Percentiles rank a stretch among this genome's conserved stretches.
phyloP scores from a whole-genome alignment of 176 grass and related monocot genomes.

The Phoenix roebelenii region DNA sequence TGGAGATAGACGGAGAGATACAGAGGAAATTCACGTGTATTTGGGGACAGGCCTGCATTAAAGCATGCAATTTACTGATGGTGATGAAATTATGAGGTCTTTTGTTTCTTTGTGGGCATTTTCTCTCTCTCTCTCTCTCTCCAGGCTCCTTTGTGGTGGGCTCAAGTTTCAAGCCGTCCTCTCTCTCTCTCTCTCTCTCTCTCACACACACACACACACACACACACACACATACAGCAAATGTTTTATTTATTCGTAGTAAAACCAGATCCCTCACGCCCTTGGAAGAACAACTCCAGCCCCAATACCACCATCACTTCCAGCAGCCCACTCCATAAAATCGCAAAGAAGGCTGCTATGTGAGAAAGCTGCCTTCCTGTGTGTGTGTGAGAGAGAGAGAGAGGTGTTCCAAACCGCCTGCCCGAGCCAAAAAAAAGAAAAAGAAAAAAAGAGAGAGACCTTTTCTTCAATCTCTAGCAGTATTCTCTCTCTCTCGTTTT shows the following conservation, averaged over 20 bases:
- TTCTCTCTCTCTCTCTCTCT: conserved; percentile 2
- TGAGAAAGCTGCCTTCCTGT: conserved; percentile 44
- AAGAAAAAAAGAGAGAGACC: conserved; percentile 28
- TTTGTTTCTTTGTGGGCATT: conserved; percentile 24
- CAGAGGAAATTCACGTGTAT: conserved; percentile 12
- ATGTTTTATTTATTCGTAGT: too few species aligned
- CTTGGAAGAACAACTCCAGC: too few species aligned
- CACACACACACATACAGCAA: too few species aligned
- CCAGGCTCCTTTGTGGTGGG: conserved; percentile 5
- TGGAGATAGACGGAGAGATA: background rate
- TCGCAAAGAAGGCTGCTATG: conserved; percentile 64
- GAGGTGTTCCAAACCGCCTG: conserved; percentile 5
- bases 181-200: conserved; percentile 1
- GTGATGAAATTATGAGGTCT: conserved; percentile 23
- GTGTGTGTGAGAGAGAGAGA: conserved; percentile 15
- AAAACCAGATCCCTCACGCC: too few species aligned
- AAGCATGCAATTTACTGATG: conserved; percentile 20
- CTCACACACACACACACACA: too few species aligned
- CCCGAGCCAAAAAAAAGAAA: background rate
- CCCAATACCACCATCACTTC: conserved; percentile 10
- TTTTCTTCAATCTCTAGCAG: conserved; percentile 45
- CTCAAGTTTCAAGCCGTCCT: background rate
- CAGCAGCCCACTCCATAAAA: conserved; percentile 21
- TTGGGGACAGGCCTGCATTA: conserved; percentile 17
- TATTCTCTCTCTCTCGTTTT: conserved; percentile 10